Evolutionary conservation across 176 grass and related monocot genomes (phyloP), one percentile per base, ranked within the genome.

Genomic region (Bolboschoenus planiculmis): DNA sequence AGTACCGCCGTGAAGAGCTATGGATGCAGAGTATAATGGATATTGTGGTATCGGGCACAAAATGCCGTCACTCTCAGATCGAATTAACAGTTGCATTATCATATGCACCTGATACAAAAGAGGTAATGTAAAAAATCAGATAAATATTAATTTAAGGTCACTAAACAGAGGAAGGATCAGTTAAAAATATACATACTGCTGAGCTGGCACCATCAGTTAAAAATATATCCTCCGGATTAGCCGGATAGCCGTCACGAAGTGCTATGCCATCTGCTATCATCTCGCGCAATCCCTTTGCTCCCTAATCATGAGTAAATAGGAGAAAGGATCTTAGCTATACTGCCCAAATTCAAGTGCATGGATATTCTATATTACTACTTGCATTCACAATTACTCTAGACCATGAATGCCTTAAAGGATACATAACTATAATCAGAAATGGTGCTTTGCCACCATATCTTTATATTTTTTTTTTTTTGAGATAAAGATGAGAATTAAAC

Each of bases 1-100:
- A 37, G 87, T 90, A 62, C 94, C 94, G 64, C 94, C 94, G 60
- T 93, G 91, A 83, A 97, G 94, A 35, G 85, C 51, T 56, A 97
- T 93, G 33, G 89, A 86, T 18, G 81, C 91, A 5, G 94, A 91
- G 79, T 97, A 97, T 35, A 97, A 81, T 0, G 94, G 91, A 74
- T 93, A 93, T 37, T 97, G 91, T 37, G 91, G 94, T 16, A 93
- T 81, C 42, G 94, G 91, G 57, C 94, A 90, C 76, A 97, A 51
- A 87, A 97, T 88, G 26, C 72, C 91, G 36, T 97, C 94, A 85
- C 86, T 92, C 26, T 84, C 72, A 7, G 91, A 90, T 65, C 91
- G 90, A 9, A 97, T 91, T 64, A 91, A 88, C 79, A 97, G 71
- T 42, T 93, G 89, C 94, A 93, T 85, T 81, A 85, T 87, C 84